phyloP scores from a whole-genome alignment of 257 asterid species.

The Solanum tacnaense region DNA sequence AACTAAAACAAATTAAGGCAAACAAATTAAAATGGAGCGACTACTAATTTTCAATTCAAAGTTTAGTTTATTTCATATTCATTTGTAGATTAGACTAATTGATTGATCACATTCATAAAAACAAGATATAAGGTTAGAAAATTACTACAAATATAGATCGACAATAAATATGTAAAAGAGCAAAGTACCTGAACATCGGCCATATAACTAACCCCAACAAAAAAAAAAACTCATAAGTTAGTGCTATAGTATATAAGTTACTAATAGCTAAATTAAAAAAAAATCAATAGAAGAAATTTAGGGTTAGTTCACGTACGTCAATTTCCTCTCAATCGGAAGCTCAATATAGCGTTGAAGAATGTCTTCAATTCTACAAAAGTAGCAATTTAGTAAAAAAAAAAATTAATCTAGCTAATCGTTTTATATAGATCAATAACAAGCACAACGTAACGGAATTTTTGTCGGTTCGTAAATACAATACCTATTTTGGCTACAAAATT shows the following conservation, averaged over 20 bases:
- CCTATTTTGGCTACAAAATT: constrained; percentile 28
- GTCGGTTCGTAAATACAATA: not conserved
- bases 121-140: not conserved
- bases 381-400: not conserved
- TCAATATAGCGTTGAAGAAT: constrained; percentile 27
- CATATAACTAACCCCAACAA: constrained; percentile 22
- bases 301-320: constrained; percentile 11
- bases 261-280: not conserved
- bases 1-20: too few relatives aligned
- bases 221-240: not conserved
- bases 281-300: not conserved
- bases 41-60: not conserved
- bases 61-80: not conserved
- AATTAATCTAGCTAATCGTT: not conserved
- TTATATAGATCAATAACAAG: not conserved
- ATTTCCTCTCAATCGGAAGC: constrained; percentile 34
- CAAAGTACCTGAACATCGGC: constrained; percentile 37
- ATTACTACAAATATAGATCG: not conserved
- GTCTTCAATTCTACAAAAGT: constrained; percentile 34
- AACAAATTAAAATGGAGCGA: not conserved
- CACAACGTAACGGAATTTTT: not conserved
- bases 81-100: not conserved
- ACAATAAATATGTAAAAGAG: not conserved
- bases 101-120: not conserved
- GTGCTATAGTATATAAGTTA: not conserved